phyloP scores from a whole-genome alignment of 2,329 filamentous ascomycete genomes.

The Epichloe hybrida region DNA sequence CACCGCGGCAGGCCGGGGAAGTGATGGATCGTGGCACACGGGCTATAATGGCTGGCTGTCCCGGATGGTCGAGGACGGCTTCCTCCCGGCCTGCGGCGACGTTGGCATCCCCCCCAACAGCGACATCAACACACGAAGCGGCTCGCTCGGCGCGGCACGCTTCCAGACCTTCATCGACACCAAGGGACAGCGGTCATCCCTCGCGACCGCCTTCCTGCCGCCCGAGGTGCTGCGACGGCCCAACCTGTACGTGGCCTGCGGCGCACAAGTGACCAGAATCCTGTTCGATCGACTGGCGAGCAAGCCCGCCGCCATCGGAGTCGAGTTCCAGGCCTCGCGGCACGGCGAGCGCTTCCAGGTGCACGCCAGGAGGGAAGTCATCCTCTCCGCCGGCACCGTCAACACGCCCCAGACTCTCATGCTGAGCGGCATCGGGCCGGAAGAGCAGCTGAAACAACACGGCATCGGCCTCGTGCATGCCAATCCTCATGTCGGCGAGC shows the following conservation, averaged over 20 bases:
- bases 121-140: slow-evolving; percentile 9
- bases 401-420: slow-evolving; percentile 4
- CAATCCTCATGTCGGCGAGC: slow-evolving; percentile 48
- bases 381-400: slow-evolving; percentile 3
- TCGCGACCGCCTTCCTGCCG: slow-evolving; percentile 9
- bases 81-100: slow-evolving; percentile 8
- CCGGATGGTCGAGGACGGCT: slow-evolving; percentile 7
- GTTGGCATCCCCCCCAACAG: slow-evolving; percentile 4
- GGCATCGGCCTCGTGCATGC: slow-evolving; percentile 29
- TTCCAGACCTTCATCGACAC: slow-evolving; percentile 10
- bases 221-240: slow-evolving; percentile 7
- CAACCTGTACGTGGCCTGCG: slow-evolving; percentile 9
- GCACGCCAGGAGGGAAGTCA: slow-evolving; percentile 15
- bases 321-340: slow-evolving; percentile 6
- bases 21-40: slow-evolving; percentile 8
- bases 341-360: slow-evolving; percentile 10
- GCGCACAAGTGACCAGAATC: slow-evolving; percentile 8
- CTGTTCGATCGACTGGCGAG: slow-evolving; percentile 6
- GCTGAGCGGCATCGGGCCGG: slow-evolving; percentile 5
- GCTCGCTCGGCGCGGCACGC: slow-evolving; percentile 8
- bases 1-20: slow-evolving; percentile 4
- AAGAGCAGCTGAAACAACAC: slow-evolving; percentile 1
- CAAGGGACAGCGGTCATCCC: slow-evolving; percentile 9
- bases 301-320: slow-evolving; percentile 8
- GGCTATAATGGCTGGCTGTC: slow-evolving; percentile 8